Percentiles rank a stretch among this genome's conserved stretches.
These are phyloP conservation scores for Aspergillus sp. DNA, from an alignment of 2,329 filamentous ascomycete genomes.

Conservation along the genomic window DNA sequence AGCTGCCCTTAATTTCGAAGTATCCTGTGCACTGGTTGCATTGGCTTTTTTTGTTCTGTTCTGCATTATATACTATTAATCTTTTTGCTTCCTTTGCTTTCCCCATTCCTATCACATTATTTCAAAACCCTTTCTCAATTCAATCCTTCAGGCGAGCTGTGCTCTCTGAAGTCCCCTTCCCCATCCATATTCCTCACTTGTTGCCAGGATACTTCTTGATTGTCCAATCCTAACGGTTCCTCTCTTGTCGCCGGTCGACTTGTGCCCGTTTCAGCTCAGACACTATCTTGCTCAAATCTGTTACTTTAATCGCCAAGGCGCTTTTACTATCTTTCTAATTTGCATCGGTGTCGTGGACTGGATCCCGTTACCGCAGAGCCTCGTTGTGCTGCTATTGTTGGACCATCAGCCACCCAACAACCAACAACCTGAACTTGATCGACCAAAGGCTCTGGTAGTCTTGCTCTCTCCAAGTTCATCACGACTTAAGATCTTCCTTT, in stretches of 20 bases:
- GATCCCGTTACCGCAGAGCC: constrained; percentile 26
- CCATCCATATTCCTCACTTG: constrained; percentile 17
- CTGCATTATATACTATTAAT: constrained; percentile 32
- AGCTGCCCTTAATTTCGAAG: constrained; percentile 47
- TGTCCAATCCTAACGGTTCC: constrained; percentile 23
- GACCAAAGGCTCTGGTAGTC: constrained; percentile 31
- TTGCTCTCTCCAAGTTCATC: constrained; percentile 16
- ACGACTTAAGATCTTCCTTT: constrained; percentile 17
- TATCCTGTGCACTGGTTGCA: constrained; percentile 43
- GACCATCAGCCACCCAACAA: constrained; percentile 15
- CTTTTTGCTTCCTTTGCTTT: not conserved
- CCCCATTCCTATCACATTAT: constrained; percentile 25
- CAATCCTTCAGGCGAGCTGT: constrained; percentile 37
- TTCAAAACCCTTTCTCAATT: constrained; percentile 40
- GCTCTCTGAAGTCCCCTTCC: constrained; percentile 36
- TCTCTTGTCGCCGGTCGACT: constrained; percentile 36
- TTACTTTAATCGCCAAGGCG: constrained; percentile 11
- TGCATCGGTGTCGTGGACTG: constrained; percentile 32
- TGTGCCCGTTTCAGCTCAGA: constrained; percentile 27
- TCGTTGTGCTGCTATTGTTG: constrained; percentile 15
- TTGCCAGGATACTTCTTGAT: constrained; percentile 28
- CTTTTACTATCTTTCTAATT: constrained; percentile 16
- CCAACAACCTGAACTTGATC: constrained; percentile 15
- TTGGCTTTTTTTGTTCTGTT: constrained; percentile 42
- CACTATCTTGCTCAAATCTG: constrained; percentile 17